Evolutionary conservation across 179 eudicot species (phyloP), one percentile per base, ranked within the genome.

Genomic region (Silene vulgaris): DNA sequence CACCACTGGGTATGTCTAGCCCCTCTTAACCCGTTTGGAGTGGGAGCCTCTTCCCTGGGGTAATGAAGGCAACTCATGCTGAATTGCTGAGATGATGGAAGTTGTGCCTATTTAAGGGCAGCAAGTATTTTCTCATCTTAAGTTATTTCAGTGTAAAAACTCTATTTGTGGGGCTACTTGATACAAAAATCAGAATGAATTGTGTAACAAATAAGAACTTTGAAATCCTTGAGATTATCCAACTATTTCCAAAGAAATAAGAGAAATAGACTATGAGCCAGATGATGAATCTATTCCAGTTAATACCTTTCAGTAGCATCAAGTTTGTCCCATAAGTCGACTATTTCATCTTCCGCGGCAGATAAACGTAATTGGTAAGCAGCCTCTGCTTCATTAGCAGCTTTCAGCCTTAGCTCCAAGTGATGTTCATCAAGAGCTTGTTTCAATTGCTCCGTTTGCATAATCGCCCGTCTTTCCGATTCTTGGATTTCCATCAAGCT

Each of bases 331-430:
- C 95, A 82, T 76, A 94, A 72, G 79, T 90, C 96, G 70, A 88
- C 89, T 72, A 92, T 89, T 87, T 94, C 98, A 78, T 97, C 90
- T 86, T 92, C 96, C 48, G 97, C 97, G 81, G 87, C 84, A 76
- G 89, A 84, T 20, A 94, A 88, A 68, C 98, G 86, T 78, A 80
- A 87, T 80, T 86, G 92, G 86, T 89, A 94, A 80, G 97, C 97
- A 81, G 87, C 84, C 84, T 92, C 96, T 26, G 98, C 94, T 88
- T 94, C 98, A 84, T 88, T 87, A 69, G 97, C 97, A 73, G 98
- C 97, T 86, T 84, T 94, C 60, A 94, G 84, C 82, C 98, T 87
- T 78, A 94, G 86, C 86, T 92, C 96, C 63, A 94, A 77, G 76
- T 89, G 82, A 78, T 94, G 98, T 80, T 94, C 98, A 69, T 87